Evolutionary conservation across 371 early-diverging fungal genomes (phyloP), one percentile per base, ranked within the genome.

Genomic region (Lichtheimia corymbifera): DNA sequence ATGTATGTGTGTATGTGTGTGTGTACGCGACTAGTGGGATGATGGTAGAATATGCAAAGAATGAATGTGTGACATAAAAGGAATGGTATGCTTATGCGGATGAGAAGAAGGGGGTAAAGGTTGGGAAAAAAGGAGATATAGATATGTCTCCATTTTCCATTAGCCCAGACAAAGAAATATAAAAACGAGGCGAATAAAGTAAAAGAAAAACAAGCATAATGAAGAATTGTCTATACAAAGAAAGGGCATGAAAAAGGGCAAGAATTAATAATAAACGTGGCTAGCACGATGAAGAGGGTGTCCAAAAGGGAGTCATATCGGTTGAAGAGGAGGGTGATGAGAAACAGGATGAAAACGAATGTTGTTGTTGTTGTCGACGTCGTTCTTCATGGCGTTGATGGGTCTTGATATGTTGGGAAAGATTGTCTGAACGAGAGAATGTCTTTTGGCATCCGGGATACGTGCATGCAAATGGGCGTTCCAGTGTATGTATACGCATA

Each of bases 401-500:
- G 1, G 83, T 85, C 53, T 85, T 85, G 65, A 80, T 79, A 53
- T 85, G 85, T 63, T 85, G 85, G 15, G 85, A 78, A 40, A 85
- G 73, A 51, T 88, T 88, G 61, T 94, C 94, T 55, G 87, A 88
- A 44, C 94, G 79, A 0, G 92, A 88, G 66, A 93, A 93, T 4
- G 77, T 75, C 68, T 93, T 93, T 43, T 78, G 78, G 77, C 95
- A 95, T 13, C 76, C 78, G 9, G 76, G 79, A 24, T 72, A 73
- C 9, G 70, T 80, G 66, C 92, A 92, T 27, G 84, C 72, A 62
- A 88, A 91, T 47, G 90, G 90, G 25, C 85, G 81, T 62, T 89
- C 89, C 63, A 88, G 82, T n/a, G 91, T 91, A 70, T 95, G 95
- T 40, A 89, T 91, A 41, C 93, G 88, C 71, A 89, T 79, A 66